Conservation (phyloP, 208 protist genomes). For the Leishmania tarentolae region DNA sequence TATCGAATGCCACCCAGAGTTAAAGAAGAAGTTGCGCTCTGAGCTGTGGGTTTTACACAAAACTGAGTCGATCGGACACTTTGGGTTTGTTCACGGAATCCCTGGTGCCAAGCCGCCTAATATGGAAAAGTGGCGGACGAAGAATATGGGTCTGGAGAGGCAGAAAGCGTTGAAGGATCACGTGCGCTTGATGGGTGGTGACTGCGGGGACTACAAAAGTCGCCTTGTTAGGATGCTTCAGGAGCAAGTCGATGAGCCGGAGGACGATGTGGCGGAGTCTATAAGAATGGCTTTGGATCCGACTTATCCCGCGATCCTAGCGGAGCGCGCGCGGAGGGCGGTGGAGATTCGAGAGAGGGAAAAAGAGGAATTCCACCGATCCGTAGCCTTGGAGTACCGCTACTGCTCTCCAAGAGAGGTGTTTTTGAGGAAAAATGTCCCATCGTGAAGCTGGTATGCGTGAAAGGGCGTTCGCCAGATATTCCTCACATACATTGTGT, state of each 20-base stretch:
- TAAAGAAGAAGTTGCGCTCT: conserved; percentile 61
- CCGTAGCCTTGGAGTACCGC: conserved; percentile 42
- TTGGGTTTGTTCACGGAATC: conserved; percentile 86
- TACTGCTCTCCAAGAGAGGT: conserved; percentile 61
- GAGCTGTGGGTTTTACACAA: conserved; percentile 90
- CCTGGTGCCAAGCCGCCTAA: conserved; percentile 75
- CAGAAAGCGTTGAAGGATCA: conserved; percentile 53
- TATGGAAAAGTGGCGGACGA: conserved; percentile 32
- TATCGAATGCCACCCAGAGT: conserved; percentile 21
- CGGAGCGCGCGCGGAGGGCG: conserved; percentile 41
- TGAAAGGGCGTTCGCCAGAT: too few relatives aligned
- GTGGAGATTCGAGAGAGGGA: conserved; percentile 47
- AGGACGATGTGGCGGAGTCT: conserved; percentile 83
- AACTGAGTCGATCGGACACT: conserved; percentile 68
- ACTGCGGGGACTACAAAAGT: conserved; percentile 86
- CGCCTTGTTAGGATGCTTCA: conserved; percentile 75
- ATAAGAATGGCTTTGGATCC: conserved; percentile 87
- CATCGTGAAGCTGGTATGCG: neutral
- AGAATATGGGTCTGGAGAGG: conserved; percentile 22
- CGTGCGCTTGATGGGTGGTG: conserved; percentile 75
- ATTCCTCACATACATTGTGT: neutral
- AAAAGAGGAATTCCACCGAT: conserved; percentile 58
- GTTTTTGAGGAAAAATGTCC: conserved; percentile 41
- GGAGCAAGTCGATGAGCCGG: conserved; percentile 69
- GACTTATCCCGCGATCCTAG: conserved; percentile 72